Conservation (phyloP, 768 basidiomycete species). For the Suillus alpinus region DNA sequence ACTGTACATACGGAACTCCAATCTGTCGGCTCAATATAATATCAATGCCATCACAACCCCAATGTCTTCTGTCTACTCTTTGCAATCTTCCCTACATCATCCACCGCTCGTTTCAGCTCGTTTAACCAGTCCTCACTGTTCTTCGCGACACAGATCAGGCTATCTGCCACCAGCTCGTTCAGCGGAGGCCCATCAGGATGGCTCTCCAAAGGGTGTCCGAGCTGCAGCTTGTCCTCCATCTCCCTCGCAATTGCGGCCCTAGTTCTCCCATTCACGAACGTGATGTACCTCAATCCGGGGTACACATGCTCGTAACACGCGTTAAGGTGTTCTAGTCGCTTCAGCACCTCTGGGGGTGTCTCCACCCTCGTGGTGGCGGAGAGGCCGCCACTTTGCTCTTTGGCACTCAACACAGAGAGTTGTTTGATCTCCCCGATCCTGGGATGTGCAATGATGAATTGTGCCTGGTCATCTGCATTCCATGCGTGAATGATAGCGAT, state of each 20-base stretch:
- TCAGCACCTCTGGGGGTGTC: constrained; percentile 74
- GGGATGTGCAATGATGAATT: constrained; percentile 82
- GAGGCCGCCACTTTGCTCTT: constrained; percentile 64
- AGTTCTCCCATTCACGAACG: constrained; percentile 85
- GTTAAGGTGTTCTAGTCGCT: constrained; percentile 72
- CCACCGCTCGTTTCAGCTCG: constrained; percentile 72
- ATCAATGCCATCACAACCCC: background rate
- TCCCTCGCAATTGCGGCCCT: constrained; percentile 70
- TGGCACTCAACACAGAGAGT: constrained; percentile 71
- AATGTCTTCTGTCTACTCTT: constrained; percentile 54
- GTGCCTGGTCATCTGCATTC: constrained; percentile 47
- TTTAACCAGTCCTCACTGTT: constrained; percentile 51
- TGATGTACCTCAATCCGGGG: constrained; percentile 81
- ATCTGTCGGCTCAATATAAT: background rate
- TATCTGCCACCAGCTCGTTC: constrained; percentile 35
- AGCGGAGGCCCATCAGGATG: constrained; percentile 27
- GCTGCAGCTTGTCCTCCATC: constrained; percentile 67
- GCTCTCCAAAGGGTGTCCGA: constrained; percentile 46
- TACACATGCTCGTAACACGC: constrained; percentile 70
- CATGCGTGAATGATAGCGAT: constrained; percentile 51
- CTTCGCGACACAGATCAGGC: constrained; percentile 35
- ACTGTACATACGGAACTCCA: background rate
- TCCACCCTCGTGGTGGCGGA: constrained; percentile 33
- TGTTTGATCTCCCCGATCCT: constrained; percentile 83
- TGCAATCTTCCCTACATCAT: constrained; percentile 75